phyloP scores from a whole-genome alignment of 1,139 yeast species.

The Geotrichum reessii region DNA sequence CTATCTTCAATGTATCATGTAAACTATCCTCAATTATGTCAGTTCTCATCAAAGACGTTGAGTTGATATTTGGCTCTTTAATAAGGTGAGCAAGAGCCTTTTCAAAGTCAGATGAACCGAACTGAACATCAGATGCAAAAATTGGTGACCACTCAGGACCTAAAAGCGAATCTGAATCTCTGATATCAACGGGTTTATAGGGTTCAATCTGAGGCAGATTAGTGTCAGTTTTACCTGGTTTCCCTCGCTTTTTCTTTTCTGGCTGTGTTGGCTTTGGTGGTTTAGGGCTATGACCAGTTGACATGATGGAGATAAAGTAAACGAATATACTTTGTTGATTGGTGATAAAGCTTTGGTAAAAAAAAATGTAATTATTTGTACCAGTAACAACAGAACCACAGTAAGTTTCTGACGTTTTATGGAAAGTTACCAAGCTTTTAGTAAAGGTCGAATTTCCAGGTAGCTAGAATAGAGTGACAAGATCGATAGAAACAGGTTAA shows the following conservation, averaged over 20 bases:
- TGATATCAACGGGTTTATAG: conserved; percentile 26
- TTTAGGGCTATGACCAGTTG: background rate
- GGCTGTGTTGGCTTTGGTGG: background rate
- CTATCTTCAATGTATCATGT: conserved; percentile 8
- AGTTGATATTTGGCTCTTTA: conserved; percentile 83
- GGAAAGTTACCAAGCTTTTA: no score
- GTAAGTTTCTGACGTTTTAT: no score
- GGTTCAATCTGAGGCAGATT: conserved; percentile 4
- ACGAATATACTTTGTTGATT: background rate
- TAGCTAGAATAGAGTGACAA: background rate
- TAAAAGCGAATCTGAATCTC: conserved; percentile 42
- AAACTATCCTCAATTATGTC: conserved; percentile 59
- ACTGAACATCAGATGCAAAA: conserved; percentile 31
- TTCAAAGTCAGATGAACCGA: conserved; percentile 49
- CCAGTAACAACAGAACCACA: background rate
- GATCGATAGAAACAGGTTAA: background rate
- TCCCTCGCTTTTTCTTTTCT: background rate
- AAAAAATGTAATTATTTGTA: background rate
- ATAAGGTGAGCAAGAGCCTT: conserved; percentile 77
- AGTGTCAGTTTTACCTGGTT: conserved; percentile 4
- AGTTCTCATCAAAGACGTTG: conserved; percentile 84
- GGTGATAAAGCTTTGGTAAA: background rate
- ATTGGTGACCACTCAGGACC: conserved; percentile 59
- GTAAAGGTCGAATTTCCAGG: background rate
- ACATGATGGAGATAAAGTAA: background rate